Evolutionary conservation across 495 filamentous ascomycete species (phyloP), one percentile per base, ranked within the genome.

Genomic region (Pseudevernia furfuracea): DNA sequence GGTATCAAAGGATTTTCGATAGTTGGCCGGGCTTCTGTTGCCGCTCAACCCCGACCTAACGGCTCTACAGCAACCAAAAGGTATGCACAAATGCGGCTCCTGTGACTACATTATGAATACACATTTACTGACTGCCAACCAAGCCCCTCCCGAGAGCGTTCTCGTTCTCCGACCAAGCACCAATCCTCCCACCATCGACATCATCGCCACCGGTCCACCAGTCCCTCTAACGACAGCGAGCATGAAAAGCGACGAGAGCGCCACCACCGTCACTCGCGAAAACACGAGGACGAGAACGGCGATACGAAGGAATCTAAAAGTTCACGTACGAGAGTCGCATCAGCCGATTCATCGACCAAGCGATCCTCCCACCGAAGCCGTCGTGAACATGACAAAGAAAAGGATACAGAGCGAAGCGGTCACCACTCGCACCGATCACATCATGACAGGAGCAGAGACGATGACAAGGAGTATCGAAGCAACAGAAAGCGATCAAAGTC

Each of bases 171-270:
- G 12, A 71, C 76, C 53, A 73, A 67, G 60, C 72, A 85, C 41
- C 82, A 81, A 67, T 81, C 83, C 19, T 78, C 83, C 32, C 75
- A 74, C 46, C 80, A 77, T 65, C 81, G 80, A 58, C 75, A 74
- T 49, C 80, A 84, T 72, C 84, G 83, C n/a, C 79, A 85, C 67
- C 83, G 80, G 17, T 87, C 85, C 6, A 70, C 75, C 11, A 84
- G 79, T 34, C 68, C 71, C 17, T 75, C 81, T 0, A 75, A 79
- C 17, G 76, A 76, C 37, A 77, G 76, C 21, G 79, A 79, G 34
- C 80, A 83, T 36, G 81, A 85, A 38, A 72, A 74, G 56, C 70
- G 75, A 39, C 76, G 76, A 17, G 81, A 83, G 39, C 74, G 75
- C 60, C 74, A 75, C 10, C 69, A 73, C 60, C 75, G 78, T 67